phyloP scores from a whole-genome alignment of 371 early-diverging fungal species.

The Mucor indicus region DNA sequence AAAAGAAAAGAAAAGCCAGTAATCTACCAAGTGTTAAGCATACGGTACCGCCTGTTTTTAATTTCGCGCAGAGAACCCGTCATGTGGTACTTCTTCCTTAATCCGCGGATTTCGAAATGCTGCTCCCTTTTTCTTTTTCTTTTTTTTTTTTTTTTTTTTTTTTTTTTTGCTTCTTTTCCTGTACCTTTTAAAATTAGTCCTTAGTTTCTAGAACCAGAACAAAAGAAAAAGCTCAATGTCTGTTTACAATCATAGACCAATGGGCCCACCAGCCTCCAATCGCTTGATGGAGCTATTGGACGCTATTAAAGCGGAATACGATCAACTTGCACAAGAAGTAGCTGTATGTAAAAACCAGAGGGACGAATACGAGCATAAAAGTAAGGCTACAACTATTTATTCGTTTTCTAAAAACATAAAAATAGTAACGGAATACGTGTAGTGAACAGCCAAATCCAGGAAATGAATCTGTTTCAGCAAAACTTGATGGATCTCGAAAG shows the following conservation, averaged over 20 bases:
- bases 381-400: not conserved
- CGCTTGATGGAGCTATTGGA: conserved; percentile 82
- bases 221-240: conserved; percentile 21
- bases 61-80: too few relatives aligned
- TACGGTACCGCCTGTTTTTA: too few relatives aligned
- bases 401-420: not conserved
- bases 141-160: not conserved
- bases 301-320: conserved; percentile 77
- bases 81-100: too few relatives aligned
- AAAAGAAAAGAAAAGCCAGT: too few relatives aligned
- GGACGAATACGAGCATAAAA: conserved; percentile 80
- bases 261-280: conserved; percentile 61
- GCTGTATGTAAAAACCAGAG: conserved; percentile 68
- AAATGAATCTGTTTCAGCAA: conserved; percentile 74
- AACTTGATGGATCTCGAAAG: conserved; percentile 76
- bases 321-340: conserved; percentile 72
- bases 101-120: too few relatives aligned
- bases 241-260: conserved; percentile 76
- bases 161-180: not conserved
- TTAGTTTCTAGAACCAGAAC: not conserved
- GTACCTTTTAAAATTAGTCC: too few relatives aligned
- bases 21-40: too few relatives aligned
- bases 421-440: conserved; percentile 1
- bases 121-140: not conserved
- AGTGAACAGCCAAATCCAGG: conserved; percentile 72